Percentiles rank a stretch among this genome's conserved stretches.
Evolutionary conservation across 345 rosid species (phyloP).

Genomic region (Rhodamnia rubescens): DNA sequence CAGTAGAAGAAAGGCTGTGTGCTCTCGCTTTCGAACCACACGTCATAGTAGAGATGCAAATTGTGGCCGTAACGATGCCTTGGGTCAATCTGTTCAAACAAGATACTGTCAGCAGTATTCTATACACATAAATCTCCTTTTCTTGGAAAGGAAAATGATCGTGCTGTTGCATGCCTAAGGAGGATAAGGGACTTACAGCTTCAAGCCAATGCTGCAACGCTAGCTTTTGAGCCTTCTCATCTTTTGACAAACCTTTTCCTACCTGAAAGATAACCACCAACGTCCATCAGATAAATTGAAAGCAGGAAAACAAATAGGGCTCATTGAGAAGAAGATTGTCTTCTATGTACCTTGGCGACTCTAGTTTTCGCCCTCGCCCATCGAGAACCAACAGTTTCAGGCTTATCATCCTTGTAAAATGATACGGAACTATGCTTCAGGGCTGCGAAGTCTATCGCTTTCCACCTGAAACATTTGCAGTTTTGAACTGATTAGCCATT

Average conservation of each 20-base stretch:
- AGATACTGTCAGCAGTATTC: neutral
- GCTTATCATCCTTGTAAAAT: slow-evolving; percentile 50
- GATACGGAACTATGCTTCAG: slow-evolving; percentile 51
- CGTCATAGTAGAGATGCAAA: slow-evolving; percentile 48
- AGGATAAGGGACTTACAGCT: slow-evolving; percentile 48
- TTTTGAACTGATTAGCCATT: neutral
- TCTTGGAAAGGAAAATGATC: neutral
- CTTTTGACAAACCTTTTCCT: slow-evolving; percentile 79
- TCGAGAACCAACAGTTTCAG: slow-evolving; percentile 68
- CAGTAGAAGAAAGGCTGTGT: slow-evolving; percentile 64
- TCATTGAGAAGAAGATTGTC: no score
- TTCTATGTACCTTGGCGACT: slow-evolving; percentile 63
- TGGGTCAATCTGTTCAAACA: slow-evolving; percentile 43
- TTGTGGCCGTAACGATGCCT: slow-evolving; percentile 67
- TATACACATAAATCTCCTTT: neutral
- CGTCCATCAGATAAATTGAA: neutral
- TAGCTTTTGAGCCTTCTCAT: slow-evolving; percentile 81
- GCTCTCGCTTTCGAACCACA: slow-evolving; percentile 51
- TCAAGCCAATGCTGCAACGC: slow-evolving; percentile 96
- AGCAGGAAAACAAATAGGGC: neutral
- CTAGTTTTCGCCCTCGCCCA: slow-evolving; percentile 94
- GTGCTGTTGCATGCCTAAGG: neutral
- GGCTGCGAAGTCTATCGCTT: slow-evolving; percentile 72
- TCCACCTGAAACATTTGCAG: slow-evolving; percentile 58
- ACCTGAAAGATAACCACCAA: slow-evolving; percentile 29